Base-by-base conservation (phyloP, 2,329 filamentous ascomycete genomes). In the Pseudogymnoascus sp. region DNA sequence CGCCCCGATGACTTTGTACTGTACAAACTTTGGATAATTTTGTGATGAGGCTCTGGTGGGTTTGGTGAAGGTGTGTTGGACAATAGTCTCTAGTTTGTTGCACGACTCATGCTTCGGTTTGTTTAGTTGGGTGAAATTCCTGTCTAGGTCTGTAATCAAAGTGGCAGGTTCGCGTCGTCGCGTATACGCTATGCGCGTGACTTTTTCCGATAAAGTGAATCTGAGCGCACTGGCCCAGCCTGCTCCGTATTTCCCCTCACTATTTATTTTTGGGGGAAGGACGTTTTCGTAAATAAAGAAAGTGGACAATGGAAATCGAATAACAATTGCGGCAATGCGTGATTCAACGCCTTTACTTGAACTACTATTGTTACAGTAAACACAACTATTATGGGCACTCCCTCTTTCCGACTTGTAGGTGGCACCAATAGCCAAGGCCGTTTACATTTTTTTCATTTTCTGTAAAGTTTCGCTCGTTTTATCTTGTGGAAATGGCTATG, bases 391-490 rank as follows among this genome's bases (percentile, higher is more conserved):
- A 47, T 44, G 4, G 42, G 24, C 13, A n/a, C 21, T 26, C 6
- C 42, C 24, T 50, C 44, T 29, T 29, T 26, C 44, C 14, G 44
- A 5, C 26, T 50, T 50, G 29, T 50, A 26, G 24, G 44, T 21
- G 24, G 24, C 24, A 50, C 24, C 44, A 50, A 14, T 29, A 50
- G 44, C 44, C 44, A 50, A 60, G 56, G 8, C 35, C 35, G 56
- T 60, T 60, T 60, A 38, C 31, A 19, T 60, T 38, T 35, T 35
- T 60, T 60, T 21, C 35, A 35, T 60, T 60, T 38, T 60, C 35
- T 60, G 56, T 35, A 60, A 60, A 60, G 56, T 60, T 60, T 60
- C 56, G 31, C 56, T 60, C 35, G 56, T 60, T 60, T 60, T 60
- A 38, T 38, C 56, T 8, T 33, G 56, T 60, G 56, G 44, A 29